Evolutionary conservation across 2,329 filamentous ascomycete species (phyloP).

Genomic region (Diplodia corticola): DNA sequence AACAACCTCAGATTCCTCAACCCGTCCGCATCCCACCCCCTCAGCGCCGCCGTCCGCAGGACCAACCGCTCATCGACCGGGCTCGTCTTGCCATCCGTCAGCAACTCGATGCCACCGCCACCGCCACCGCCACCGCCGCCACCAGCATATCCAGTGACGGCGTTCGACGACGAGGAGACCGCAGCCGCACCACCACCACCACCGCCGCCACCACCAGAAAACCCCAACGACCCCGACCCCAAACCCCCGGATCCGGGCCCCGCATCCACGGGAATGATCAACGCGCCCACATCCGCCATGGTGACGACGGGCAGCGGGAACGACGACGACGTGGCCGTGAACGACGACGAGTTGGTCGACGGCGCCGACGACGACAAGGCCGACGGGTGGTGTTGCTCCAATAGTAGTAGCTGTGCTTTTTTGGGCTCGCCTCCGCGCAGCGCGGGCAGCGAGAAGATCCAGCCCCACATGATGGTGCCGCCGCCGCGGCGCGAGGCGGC

Average conservation of each 20-base stretch:
- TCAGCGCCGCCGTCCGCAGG: slow-evolving; percentile 47
- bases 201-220: not conserved
- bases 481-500: not conserved
- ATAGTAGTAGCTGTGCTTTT: not conserved
- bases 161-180: not conserved
- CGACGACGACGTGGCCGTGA: not conserved
- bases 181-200: slow-evolving; percentile 39
- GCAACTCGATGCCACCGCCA: slow-evolving; percentile 46
- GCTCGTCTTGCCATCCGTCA: slow-evolving; percentile 57
- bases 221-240: not conserved
- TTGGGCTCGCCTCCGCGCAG: slow-evolving; percentile 43
- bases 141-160: slow-evolving; percentile 40
- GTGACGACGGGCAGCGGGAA: slow-evolving; percentile 45
- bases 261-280: slow-evolving; percentile 42
- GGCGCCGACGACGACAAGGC: not conserved
- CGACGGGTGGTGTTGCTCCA: not conserved
- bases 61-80: slow-evolving; percentile 72
- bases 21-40: slow-evolving; percentile 55
- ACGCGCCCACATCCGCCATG: slow-evolving; percentile 59
- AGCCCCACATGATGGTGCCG: slow-evolving; percentile 58
- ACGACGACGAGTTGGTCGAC: not conserved
- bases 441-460: slow-evolving; percentile 67
- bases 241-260: not conserved
- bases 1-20: slow-evolving; percentile 64
- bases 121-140: slow-evolving; percentile 56